Percentiles rank a stretch among this genome's conserved stretches.
These are phyloP conservation scores for Aspergillus avenaceus DNA, from an alignment of 495 filamentous ascomycete genomes.

Conservation along the genomic window DNA sequence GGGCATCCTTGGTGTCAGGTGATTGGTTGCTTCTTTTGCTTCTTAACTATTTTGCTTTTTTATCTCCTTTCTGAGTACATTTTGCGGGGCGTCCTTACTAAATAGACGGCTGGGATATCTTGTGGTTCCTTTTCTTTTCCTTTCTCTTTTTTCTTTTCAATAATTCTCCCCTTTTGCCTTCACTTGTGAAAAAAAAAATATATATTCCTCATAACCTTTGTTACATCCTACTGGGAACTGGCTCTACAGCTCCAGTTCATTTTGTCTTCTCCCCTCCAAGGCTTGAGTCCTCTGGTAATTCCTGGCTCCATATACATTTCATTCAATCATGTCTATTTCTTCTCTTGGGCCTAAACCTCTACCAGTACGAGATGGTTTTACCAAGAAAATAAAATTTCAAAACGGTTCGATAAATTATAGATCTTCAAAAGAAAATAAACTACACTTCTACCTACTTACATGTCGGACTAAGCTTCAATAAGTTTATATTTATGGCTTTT, in stretches of 20 bases:
- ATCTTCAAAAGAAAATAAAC: no score
- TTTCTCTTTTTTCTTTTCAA: no score
- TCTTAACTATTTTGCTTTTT: no score
- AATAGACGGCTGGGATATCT: slow-evolving; percentile 35
- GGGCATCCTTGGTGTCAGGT: slow-evolving; percentile 25
- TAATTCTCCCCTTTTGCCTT: slow-evolving; percentile 6
- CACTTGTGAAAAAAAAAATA: neutral
- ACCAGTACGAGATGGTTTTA: neutral
- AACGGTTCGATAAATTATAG: neutral
- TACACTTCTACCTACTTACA: no score
- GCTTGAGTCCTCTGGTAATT: neutral
- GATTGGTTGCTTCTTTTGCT: no score
- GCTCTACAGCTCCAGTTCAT: slow-evolving; percentile 16
- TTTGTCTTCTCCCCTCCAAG: slow-evolving; percentile 13
- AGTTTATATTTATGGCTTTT: neutral
- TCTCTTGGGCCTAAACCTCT: slow-evolving; percentile 8
- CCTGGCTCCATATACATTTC: neutral
- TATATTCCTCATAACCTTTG: neutral
- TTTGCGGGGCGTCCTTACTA: slow-evolving; percentile 28
- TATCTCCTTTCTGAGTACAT: slow-evolving; percentile 17
- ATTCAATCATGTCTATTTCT: slow-evolving; percentile 4
- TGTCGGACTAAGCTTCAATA: no score
- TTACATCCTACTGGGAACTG: slow-evolving; percentile 7
- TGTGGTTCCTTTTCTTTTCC: slow-evolving; percentile 18
- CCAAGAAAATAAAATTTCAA: neutral